Percentiles rank a stretch among this genome's conserved stretches.
Evolutionary conservation across 306 rosid genomes (phyloP).

Genomic region (Castanea sativa): DNA sequence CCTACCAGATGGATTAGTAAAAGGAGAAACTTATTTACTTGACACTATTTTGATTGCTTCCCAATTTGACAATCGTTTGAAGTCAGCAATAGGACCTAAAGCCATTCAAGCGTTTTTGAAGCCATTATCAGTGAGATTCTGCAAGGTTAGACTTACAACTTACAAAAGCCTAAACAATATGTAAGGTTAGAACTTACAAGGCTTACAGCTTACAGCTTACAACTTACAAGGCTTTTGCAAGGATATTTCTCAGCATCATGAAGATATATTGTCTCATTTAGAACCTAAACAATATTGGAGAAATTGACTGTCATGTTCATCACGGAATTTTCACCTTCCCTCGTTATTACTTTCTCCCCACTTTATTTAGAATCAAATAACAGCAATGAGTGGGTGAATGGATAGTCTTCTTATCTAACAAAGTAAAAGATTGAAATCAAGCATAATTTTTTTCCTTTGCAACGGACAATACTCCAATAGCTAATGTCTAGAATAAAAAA

Average conservation of each 20-base stretch:
- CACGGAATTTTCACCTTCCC: constrained; percentile 5
- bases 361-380: constrained; percentile 3
- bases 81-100: no score
- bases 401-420: neutral
- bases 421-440: neutral
- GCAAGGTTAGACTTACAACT: neutral
- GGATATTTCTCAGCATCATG: neutral
- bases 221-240: neutral
- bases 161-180: no score
- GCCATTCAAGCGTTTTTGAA: neutral
- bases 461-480: neutral
- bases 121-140: neutral
- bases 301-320: constrained; percentile 31
- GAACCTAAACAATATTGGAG: constrained; percentile 12
- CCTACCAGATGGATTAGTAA: no score
- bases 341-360: neutral
- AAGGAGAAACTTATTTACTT: no score
- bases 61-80: no score
- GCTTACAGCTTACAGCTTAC: no score
- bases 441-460: neutral
- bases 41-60: no score
- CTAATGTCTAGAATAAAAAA: neutral
- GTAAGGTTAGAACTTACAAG: no score
- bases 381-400: constrained; percentile 3
- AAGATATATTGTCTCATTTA: neutral